phyloP scores from a whole-genome alignment of 805 yeast genomes.

The Hanseniaspora osmophila region DNA sequence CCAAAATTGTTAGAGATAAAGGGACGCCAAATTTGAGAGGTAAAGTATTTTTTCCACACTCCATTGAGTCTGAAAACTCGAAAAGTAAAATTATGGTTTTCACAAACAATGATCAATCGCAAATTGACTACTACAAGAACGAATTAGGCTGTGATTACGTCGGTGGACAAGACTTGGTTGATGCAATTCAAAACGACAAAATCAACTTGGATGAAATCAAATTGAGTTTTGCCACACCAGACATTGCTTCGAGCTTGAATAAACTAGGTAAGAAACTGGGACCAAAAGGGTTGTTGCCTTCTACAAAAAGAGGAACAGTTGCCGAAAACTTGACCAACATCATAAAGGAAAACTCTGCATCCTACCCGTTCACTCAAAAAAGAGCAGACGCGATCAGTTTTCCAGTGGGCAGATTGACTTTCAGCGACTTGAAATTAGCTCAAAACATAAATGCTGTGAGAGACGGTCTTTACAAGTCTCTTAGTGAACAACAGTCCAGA shows the following conservation, averaged over 20 bases:
- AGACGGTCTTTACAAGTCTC: conserved; percentile 40
- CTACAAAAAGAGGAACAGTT: conserved; percentile 75
- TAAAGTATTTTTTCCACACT: conserved; percentile 54
- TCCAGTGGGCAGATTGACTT: conserved; percentile 59
- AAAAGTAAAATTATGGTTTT: conserved; percentile 50
- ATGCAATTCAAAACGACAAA: conserved; percentile 38
- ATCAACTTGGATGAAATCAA: conserved; percentile 49
- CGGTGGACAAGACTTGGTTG: conserved; percentile 63
- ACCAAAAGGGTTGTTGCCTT: conserved; percentile 81
- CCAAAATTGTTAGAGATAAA: conserved; percentile 53
- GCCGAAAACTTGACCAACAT: conserved; percentile 44
- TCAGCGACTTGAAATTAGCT: conserved; percentile 62
- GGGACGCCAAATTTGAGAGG: conserved; percentile 72
- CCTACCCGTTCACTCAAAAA: conserved; percentile 62
- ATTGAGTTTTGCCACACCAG: conserved; percentile 69
- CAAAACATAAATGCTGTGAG: conserved; percentile 57
- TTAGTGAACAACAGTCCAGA: conserved; percentile 44
- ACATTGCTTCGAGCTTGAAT: conserved; percentile 45
- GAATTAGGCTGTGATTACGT: conserved; percentile 46
- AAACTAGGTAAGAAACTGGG: conserved; percentile 72
- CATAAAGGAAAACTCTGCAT: conserved; percentile 45
- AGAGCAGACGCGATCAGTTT: conserved; percentile 43
- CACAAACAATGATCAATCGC: conserved; percentile 37
- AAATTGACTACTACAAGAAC: conserved; percentile 36
- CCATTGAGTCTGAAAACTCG: conserved; percentile 15